A percentile compares a stretch with the other conserved stretches of the same genome.
These are phyloP conservation scores for Metschnikowia aberdeeniae DNA, from an alignment of 805 yeast genomes.

Conservation along the genomic window DNA sequence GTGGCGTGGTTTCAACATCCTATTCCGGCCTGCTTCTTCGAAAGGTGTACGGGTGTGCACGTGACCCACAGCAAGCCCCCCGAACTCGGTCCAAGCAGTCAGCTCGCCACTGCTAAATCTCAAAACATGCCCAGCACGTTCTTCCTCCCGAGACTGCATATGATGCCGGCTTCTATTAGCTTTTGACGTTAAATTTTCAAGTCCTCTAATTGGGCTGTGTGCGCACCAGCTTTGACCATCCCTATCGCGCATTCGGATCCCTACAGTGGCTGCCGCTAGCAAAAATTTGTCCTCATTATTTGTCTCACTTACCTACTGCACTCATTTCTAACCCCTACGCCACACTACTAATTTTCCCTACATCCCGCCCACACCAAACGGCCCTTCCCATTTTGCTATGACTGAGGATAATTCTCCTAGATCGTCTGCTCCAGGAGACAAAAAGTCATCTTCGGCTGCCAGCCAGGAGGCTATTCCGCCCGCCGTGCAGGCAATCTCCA, in stretches of 20 bases:
- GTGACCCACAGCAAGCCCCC: neutral
- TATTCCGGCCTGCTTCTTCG: no score
- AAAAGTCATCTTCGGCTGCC: neutral
- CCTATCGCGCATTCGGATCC: neutral
- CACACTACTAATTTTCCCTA: neutral
- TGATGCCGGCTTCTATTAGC: no score
- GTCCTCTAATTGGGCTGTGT: no score
- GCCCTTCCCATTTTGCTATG: neutral
- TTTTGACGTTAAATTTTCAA: no score
- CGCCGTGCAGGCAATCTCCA: slow-evolving; percentile 54
- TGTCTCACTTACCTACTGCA: neutral
- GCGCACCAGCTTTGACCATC: no score
- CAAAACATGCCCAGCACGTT: no score
- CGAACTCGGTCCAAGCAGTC: no score
- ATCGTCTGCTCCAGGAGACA: neutral
- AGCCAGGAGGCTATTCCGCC: slow-evolving; percentile 34
- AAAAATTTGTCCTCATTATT: slow-evolving; percentile 2
- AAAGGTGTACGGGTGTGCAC: neutral
- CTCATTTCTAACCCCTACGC: slow-evolving; percentile 3
- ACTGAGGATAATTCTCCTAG: neutral
- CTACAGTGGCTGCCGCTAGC: slow-evolving; percentile 4
- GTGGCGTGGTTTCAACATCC: neutral
- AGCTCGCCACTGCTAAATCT: no score
- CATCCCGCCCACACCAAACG: neutral
- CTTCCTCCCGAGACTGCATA: no score